Evolutionary conservation across 2,329 filamentous ascomycete genomes (phyloP), one percentile per base, ranked within the genome.

Genomic region (Aspergillus felis): DNA sequence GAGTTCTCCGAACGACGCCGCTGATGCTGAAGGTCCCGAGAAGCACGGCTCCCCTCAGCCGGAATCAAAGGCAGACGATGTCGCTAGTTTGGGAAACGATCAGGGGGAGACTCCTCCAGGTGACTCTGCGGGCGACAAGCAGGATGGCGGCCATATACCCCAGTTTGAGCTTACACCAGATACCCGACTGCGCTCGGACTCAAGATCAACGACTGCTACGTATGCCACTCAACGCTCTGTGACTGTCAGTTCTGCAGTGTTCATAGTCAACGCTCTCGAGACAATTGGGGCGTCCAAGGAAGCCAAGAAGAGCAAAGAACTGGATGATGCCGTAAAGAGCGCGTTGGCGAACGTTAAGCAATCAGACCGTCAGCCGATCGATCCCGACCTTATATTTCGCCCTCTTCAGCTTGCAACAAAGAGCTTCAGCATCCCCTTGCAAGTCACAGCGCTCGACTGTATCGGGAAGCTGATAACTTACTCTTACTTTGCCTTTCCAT

Each of bases 381-480:
- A 95, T 68, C 92, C 95, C 35, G 92, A 97, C 73, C 80, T 96
- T 56, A 87, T 99, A 66, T 99, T 99, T 71, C 87, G 89, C 64
- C 94, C 94, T 14, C 78, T 99, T 32, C 90, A 95, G 71, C 83
- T 97, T 46, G 94, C 95, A 50, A 93, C 92, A 38, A 91, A 92
- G 72, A 89, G 91, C 9, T 85, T 87, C 67, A 97, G 91, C 68
- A 88, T 93, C 54, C 86, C 91, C 57, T 82, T 99, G 50, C 90
- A 92, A 59, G 96, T 92, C 24, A 90, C 90, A 41, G 92, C 94
- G 6, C 85, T 99, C 69, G 94, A 99, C 77, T 97, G 93, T 77
- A 97, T 99, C 68, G 94, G 95, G 68, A 99, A 99, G 80, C 87
- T 99, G 61, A 97, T 97, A 72, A 97, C 93, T 68, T 99, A 96